Conservation (phyloP, 1,284 basidiomycete species). For the Tremellales sp. region DNA sequence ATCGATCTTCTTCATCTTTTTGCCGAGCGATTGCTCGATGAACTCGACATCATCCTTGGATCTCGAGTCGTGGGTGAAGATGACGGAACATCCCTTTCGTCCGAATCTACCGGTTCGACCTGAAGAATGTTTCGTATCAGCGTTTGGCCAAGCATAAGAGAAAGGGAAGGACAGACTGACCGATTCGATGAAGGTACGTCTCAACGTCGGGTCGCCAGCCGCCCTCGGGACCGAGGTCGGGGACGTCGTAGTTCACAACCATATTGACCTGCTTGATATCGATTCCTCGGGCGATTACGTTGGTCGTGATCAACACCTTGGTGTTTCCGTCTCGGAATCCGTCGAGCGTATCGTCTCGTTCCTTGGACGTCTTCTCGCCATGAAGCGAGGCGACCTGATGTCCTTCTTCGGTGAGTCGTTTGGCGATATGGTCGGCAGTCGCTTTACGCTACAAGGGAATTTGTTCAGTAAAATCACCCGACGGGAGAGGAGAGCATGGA, state of each 20-base stretch:
- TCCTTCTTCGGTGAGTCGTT: constrained; percentile 85
- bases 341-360: constrained; percentile 91
- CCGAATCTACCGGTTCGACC: constrained; percentile 94
- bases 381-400: constrained; percentile 96
- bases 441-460: constrained; percentile 63
- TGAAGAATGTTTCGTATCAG: constrained; percentile 37
- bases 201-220: constrained; percentile 72
- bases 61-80: constrained; percentile 83
- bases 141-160: constrained; percentile 1
- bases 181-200: constrained; percentile 98
- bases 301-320: constrained; percentile 98
- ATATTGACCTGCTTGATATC: constrained; percentile 99
- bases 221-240: constrained; percentile 59
- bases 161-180: constrained; percentile 52
- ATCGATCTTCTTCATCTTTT: constrained; percentile 46
- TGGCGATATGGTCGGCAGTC: constrained; percentile 88
- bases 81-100: constrained; percentile 91
- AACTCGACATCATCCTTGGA: constrained; percentile 81
- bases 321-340: constrained; percentile 92
- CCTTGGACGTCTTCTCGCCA: constrained; percentile 82
- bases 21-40: constrained; percentile 72
- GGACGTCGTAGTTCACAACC: constrained; percentile 98
- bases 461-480: not conserved
- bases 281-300: constrained; percentile 97
- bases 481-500: not conserved